These are phyloP conservation scores for Ganoderma sinense DNA, from an alignment of 1,284 basidiomycete species.

Conservation along the genomic window DNA sequence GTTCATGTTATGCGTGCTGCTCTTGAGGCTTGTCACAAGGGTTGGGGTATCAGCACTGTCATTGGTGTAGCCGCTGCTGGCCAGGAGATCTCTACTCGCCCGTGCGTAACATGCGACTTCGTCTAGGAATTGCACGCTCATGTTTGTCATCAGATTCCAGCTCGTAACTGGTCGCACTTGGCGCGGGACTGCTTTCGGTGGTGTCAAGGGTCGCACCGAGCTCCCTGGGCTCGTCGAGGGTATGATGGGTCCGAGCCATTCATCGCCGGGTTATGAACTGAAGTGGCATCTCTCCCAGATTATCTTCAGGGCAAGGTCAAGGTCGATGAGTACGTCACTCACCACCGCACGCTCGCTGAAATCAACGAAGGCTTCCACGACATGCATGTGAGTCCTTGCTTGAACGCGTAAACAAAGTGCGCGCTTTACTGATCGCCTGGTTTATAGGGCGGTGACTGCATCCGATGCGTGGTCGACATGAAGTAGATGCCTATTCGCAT, in stretches of 20 bases:
- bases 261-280: background rate
- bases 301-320: slow-evolving; percentile 79
- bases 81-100: slow-evolving; percentile 95
- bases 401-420: slow-evolving; percentile 1
- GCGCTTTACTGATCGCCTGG: background rate
- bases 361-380: slow-evolving; percentile 93
- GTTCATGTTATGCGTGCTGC: slow-evolving; percentile 95
- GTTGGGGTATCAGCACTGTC: slow-evolving; percentile 97
- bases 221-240: slow-evolving; percentile 90
- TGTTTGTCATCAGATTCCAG: slow-evolving; percentile 67
- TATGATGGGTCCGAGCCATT: slow-evolving; percentile 31
- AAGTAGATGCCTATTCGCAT: background rate
- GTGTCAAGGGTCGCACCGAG: slow-evolving; percentile 97
- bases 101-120: slow-evolving; percentile 58
- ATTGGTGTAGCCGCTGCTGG: slow-evolving; percentile 98
- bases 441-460: slow-evolving; percentile 83
- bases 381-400: slow-evolving; percentile 84
- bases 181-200: slow-evolving; percentile 97
- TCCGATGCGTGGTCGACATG: slow-evolving; percentile 92
- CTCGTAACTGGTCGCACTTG: slow-evolving; percentile 90
- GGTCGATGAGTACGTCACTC: slow-evolving; percentile 93
- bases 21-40: slow-evolving; percentile 97
- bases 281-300: slow-evolving; percentile 48
- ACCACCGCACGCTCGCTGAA: slow-evolving; percentile 76
- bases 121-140: background rate